Evolutionary conservation across 257 asterid genomes (phyloP), one percentile per base, ranked within the genome.

Genomic region (Nicotiana benthamiana): DNA sequence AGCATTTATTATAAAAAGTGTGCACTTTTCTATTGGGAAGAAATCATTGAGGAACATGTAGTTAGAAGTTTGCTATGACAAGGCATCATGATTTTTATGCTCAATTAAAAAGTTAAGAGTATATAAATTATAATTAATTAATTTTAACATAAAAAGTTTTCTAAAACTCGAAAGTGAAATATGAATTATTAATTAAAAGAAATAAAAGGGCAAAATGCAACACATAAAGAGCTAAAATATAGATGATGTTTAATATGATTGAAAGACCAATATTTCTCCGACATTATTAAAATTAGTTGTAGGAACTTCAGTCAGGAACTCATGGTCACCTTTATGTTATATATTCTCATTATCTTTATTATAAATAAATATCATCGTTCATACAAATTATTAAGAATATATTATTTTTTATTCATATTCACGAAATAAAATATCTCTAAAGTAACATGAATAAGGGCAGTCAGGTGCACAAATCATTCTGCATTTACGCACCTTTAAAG

Each of bases 31-130:
- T 46, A 74, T 24, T 15, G 79, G 5, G 4, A 74, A 74, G 22
- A 74, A 74, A 74, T 74, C 61, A 74, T 74, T 74, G 22, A 74
- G 9, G 62, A 74, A 74, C 79, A 74, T 72, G 78, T 46, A 46
- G 28, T 48, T 72, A 72, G 9, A 9, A 43, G 4, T 72, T 72
- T 72, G 57, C 22, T 68, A 72, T 53, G 40, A 72, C 79, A 74
- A 48, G 9, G 43, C 61, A 74, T 74, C 17, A 68, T 68, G 56
- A 34, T 5, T 9, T 36, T 70, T 70, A 40, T 28, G 76, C 40
- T 36, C 22, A n/a, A 20, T 61, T 61, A 2, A 61, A 61, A 1
- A 0, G 13, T 4, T 61, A 40, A 32, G 48, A 0, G 11, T 40
- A 40, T 40, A 60, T 26, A 64, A 64, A 48, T 6, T 51, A 30